These are phyloP conservation scores for Vitis hybrid DNA, from an alignment of 177 flowering plant genomes.

Conservation along the genomic window DNA sequence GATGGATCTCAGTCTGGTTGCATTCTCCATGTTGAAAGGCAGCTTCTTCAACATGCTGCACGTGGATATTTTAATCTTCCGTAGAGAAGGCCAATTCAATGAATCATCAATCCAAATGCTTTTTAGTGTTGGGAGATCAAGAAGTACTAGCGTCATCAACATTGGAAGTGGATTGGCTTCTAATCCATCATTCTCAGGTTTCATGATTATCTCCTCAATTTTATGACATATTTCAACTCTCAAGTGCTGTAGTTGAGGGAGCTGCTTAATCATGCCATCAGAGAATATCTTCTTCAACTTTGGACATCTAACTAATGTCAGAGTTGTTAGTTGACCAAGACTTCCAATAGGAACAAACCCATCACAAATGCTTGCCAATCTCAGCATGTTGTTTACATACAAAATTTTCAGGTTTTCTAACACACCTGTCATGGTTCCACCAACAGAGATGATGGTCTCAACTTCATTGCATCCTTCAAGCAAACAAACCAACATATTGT, in stretches of 20 bases:
- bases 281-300: constrained; percentile 9
- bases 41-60: too few relatives aligned
- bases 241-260: constrained; percentile 10
- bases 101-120: too few relatives aligned
- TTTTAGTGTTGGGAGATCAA: too few relatives aligned
- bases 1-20: too few relatives aligned
- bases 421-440: not conserved
- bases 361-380: constrained; percentile 10
- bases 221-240: constrained; percentile 9
- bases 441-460: not conserved
- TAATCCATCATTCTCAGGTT: not conserved
- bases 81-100: too few relatives aligned
- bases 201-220: constrained; percentile 14
- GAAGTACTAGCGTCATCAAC: too few relatives aligned
- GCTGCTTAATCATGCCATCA: constrained; percentile 5
- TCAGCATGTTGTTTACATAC: constrained; percentile 5
- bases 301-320: constrained; percentile 10
- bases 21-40: too few relatives aligned
- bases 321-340: not conserved
- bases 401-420: constrained; percentile 6
- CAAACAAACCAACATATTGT: constrained; percentile 1
- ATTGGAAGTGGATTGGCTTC: too few relatives aligned
- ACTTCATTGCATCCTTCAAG: constrained; percentile 18
- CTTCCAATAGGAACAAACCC: not conserved
- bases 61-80: too few relatives aligned